Evolutionary conservation across 768 basidiomycete species (phyloP), one percentile per base, ranked within the genome.

Genomic region (Hygrophoropsis aurantiaca): DNA sequence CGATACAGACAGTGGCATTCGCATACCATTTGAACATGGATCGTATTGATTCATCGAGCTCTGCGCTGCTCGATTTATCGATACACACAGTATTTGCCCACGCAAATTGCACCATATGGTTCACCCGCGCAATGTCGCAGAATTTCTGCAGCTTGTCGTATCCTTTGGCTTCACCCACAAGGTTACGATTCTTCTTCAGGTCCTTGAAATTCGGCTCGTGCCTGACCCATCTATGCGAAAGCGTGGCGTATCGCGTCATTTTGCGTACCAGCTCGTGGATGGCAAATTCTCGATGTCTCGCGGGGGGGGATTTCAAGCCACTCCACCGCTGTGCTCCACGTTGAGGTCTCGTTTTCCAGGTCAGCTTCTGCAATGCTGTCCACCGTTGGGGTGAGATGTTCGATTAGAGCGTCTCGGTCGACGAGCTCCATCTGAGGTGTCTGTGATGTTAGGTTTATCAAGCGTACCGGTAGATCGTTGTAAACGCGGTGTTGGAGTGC

Each of bases 21-120:
- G 42, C 13, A 32, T 54, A 54, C 53, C 53, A 54, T 21, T 24
- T 34, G 42, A 51, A 54, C 53, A 54, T 54, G 18, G 53, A 51
- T 7, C 44, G 39, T 11, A 54, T 46, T 27, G 53, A 50, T 21
- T 54, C 53, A 13, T 46, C 39, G n/a, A 54, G 44, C 26, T 54
- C 53, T 3, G 53, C 39, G 40, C 53, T 54, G 32, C 53, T 54
- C 38, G 26, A 11, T 19, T 45, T 54, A 44, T 54, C 46, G 40
- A 51, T 47, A 33, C 53, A 54, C 10, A 23, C 42, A 1, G 49
- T 50, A 11, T 50, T 42, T 11, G 35, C 21, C 52, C 48, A 50
- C 23, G 33, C 50, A 8, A 39, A 38, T 11, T 33, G 19, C n/a
- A 42, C 26, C 9, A 15, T 15, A n/a, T 40, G 32, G n/a, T 38